Conservation (phyloP, 2,329 filamentous ascomycete genomes). For the Fusarium kyushuense region DNA sequence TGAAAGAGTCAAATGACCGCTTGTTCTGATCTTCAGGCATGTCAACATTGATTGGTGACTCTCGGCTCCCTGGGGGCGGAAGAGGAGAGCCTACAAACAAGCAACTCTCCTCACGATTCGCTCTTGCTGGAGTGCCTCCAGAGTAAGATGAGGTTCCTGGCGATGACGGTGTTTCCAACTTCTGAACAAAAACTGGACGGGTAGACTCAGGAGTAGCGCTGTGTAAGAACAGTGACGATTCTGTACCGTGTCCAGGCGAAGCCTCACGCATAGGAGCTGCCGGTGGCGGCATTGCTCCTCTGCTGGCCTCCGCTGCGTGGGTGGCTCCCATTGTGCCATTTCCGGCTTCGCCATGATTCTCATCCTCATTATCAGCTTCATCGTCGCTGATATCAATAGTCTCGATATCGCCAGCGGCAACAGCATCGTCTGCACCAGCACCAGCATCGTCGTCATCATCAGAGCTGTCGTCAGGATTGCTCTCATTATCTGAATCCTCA, state of each 20-base stretch:
- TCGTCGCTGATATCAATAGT: neutral
- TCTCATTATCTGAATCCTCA: neutral
- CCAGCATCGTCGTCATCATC: neutral
- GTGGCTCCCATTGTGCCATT: neutral
- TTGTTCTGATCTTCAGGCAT: neutral
- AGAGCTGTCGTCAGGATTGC: neutral
- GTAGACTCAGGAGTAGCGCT: constrained; percentile 1
- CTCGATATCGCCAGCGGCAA: neutral
- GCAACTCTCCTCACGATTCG: constrained; percentile 28
- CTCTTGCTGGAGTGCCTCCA: constrained; percentile 5
- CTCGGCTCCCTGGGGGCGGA: neutral
- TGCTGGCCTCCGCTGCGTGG: neutral
- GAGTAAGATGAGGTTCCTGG: neutral
- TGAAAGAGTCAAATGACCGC: neutral
- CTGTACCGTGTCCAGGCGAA: neutral
- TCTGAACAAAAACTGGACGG: constrained; percentile 1
- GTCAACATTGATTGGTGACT: neutral
- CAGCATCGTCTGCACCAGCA: neutral
- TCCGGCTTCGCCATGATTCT: neutral
- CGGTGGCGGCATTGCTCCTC: neutral
- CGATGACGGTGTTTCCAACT: constrained; percentile 17
- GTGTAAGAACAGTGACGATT: constrained; percentile 18
- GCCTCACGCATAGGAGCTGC: neutral
- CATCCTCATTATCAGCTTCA: neutral
- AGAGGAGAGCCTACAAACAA: constrained; percentile 35